A percentile compares a stretch with the other conserved stretches of the same genome.
Evolutionary conservation across 164 flowering plant species (phyloP).

Genomic region (Amborella trichopoda): DNA sequence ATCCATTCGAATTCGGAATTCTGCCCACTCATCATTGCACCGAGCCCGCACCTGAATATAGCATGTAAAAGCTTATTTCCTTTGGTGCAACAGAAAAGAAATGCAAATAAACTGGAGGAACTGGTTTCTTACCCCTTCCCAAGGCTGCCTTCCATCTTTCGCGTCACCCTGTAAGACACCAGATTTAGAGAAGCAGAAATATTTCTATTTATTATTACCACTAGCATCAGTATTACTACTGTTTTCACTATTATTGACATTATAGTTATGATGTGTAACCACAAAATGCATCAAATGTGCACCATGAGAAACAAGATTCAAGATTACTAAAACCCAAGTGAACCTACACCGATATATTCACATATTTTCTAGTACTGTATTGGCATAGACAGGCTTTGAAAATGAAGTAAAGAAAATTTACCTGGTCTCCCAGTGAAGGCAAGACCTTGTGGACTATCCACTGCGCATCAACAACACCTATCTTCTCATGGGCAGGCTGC

Average conservation of each 20-base stretch:
- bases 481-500: constrained; percentile 13
- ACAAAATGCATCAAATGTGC: too few species aligned
- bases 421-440: constrained; percentile 20
- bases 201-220: background rate
- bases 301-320: too few species aligned
- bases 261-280: too few species aligned
- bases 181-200: background rate
- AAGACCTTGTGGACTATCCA: constrained; percentile 12
- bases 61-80: background rate
- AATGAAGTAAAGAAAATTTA: background rate
- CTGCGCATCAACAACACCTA: constrained; percentile 21
- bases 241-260: too few species aligned
- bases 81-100: background rate
- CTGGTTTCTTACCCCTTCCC: constrained; percentile 11
- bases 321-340: too few species aligned
- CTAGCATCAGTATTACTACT: too few species aligned
- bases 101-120: background rate
- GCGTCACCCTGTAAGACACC: constrained; percentile 9
- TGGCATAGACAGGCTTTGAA: too few species aligned
- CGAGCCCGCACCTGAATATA: constrained; percentile 8
- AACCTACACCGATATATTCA: too few species aligned
- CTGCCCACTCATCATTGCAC: constrained; percentile 10
- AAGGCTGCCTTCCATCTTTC: constrained; percentile 11
- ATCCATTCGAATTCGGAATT: constrained; percentile 6
- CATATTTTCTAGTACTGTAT: too few species aligned